Conservation (phyloP, 441 rosid genomes). For the Erodium chrysanthum region DNA sequence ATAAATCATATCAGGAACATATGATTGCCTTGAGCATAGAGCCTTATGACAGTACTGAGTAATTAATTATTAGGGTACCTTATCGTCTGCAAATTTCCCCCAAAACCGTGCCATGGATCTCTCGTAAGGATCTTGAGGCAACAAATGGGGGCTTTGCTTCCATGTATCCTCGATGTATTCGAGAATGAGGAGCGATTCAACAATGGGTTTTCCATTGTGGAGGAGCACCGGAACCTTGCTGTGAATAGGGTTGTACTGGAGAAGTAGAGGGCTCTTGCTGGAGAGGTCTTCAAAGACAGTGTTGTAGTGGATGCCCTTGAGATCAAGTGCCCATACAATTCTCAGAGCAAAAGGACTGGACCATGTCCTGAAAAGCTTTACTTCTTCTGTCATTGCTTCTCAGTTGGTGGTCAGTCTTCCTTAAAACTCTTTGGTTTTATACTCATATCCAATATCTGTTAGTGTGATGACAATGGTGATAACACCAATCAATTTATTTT, state of each 20-base stretch:
- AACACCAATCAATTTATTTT: too few relatives aligned
- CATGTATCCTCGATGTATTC: conserved; percentile 38
- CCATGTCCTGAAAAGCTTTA: conserved; percentile 36
- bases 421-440: background rate
- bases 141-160: conserved; percentile 20
- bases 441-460: background rate
- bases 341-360: conserved; percentile 35
- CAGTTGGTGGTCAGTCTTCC: background rate
- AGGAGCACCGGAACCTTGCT: conserved; percentile 37
- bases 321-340: conserved; percentile 30
- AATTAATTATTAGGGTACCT: background rate
- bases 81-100: conserved; percentile 17
- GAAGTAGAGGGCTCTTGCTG: conserved; percentile 30
- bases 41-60: too few relatives aligned
- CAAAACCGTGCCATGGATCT: conserved; percentile 15
- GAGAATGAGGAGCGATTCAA: conserved; percentile 34
- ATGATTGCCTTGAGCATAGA: too few relatives aligned
- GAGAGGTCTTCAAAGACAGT: conserved; percentile 30
- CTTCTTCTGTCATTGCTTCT: conserved; percentile 18
- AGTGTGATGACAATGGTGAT: too few relatives aligned
- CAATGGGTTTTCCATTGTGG: conserved; percentile 33
- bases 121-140: conserved; percentile 16
- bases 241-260: conserved; percentile 30
- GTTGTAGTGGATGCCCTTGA: conserved; percentile 31
- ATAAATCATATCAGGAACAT: background rate